phyloP scores from a whole-genome alignment of 371 early-diverging fungal species.

The Smittium culicis region DNA sequence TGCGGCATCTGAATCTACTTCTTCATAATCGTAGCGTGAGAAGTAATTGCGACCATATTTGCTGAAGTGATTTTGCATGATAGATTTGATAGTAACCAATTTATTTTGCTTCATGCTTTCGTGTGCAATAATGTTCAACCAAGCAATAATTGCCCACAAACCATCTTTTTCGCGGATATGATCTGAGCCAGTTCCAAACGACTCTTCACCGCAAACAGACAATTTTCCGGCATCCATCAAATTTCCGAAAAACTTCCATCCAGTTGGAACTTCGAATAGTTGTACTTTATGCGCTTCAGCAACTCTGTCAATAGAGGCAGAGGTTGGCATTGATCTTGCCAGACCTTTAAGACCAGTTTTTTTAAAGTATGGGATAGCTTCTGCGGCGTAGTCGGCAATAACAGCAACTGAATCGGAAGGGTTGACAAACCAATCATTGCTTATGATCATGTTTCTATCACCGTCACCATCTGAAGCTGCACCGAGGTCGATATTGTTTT shows the following conservation, averaged over 20 bases:
- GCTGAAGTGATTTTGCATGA: conserved; percentile 63
- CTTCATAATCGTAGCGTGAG: conserved; percentile 93
- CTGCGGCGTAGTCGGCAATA: conserved; percentile 77
- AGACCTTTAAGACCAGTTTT: conserved; percentile 73
- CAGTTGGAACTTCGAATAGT: conserved; percentile 81
- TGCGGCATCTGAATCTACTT: conserved; percentile 72
- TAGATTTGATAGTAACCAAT: conserved; percentile 44
- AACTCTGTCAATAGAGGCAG: conserved; percentile 78
- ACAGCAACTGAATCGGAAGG: conserved; percentile 95
- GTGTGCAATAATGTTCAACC: conserved; percentile 84
- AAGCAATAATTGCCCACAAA: conserved; percentile 91
- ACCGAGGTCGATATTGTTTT: conserved; percentile 69
- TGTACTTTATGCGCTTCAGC: conserved; percentile 64
- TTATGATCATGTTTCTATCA: conserved; percentile 94
- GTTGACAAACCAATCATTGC: conserved; percentile 82
- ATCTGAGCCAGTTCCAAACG: conserved; percentile 94
- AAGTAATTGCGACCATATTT: conserved; percentile 94
- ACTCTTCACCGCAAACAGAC: conserved; percentile 95
- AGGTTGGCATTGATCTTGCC: conserved; percentile 93
- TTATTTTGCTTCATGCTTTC: conserved; percentile 34
- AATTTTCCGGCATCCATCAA: conserved; percentile 92
- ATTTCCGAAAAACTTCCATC: conserved; percentile 97
- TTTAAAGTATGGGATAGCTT: conserved; percentile 80
- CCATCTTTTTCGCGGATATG: conserved; percentile 98
- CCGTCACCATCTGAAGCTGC: conserved; percentile 92